Base-by-base conservation (phyloP, 2,329 filamentous ascomycete genomes). In the Colletotrichum acutatum region DNA sequence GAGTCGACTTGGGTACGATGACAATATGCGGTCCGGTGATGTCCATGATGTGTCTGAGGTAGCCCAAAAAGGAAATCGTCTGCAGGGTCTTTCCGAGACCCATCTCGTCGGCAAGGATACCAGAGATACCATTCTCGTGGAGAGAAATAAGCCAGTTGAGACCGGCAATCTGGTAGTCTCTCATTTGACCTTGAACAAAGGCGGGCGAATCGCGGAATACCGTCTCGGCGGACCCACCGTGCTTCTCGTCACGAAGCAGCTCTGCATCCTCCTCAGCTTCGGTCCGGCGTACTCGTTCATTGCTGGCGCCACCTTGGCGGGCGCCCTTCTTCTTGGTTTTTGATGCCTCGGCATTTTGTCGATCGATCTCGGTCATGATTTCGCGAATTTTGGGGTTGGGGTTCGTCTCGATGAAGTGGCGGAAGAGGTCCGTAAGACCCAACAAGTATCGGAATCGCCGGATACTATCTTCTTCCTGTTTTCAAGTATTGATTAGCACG, bases 191-290 rank as follows among this genome's bases (percentile, higher is more conserved):
- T 19, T 97, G 85, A 75, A 99, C 92, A 80, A 94, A 99, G n/a
- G 92, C 84, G 14, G 97, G 97, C 2, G 96, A 98, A 74, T 98
- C 97, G 74, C 96, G 91, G 83, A 99, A 99, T 46, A 98, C 92
- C 0, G 94, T 97, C 80, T 97, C 94, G 37, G 94, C 94, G 66
- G 94, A 92, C 71, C 93, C 93, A 72, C 95, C 96, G 76, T 91
- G 92, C 83, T 95, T 97, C 84, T 98, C 97, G 79, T 98, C 96
- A 78, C 95, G 90, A 74, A 93, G 83, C 42, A 93, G 86, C 84
- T 99, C 97, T 2, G 95, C 97, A 80, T 99, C 97, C 86, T 99
- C 97, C 82, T 99, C 97, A 78, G 97, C 95, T 83, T 99, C 97
- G 2, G 97, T 99, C 80, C 96, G 92, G 79, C 97, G 92, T 76